phyloP scores from a whole-genome alignment of 2,329 filamentous ascomycete genomes.

The Aspergillus neotritici region DNA sequence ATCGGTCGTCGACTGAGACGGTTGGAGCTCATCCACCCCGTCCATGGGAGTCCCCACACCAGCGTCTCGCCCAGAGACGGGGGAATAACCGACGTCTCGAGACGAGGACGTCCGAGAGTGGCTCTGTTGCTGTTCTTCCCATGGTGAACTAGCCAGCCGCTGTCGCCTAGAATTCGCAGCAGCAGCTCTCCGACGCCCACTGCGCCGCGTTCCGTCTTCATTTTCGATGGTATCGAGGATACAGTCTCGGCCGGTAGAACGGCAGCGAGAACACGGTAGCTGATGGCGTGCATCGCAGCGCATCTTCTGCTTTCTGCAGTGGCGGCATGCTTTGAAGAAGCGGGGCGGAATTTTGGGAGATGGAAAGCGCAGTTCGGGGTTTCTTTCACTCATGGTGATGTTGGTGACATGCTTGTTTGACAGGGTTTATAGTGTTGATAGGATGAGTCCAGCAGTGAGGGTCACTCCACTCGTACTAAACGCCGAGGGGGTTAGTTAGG shows the following conservation, averaged over 20 bases:
- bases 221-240: slow-evolving; percentile 28
- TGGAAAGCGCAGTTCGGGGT: slow-evolving; percentile 24
- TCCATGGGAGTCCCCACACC: slow-evolving; percentile 19
- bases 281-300: slow-evolving; percentile 19
- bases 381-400: slow-evolving; percentile 21
- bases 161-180: too few species aligned
- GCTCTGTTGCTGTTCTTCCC: slow-evolving; percentile 11
- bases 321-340: slow-evolving; percentile 33
- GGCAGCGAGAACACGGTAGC: slow-evolving; percentile 32
- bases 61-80: slow-evolving; percentile 15
- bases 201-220: slow-evolving; percentile 17
- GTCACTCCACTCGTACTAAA: too few species aligned
- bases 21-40: slow-evolving; percentile 12
- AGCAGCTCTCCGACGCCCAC: slow-evolving; percentile 20
- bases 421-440: too few species aligned
- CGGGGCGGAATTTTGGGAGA: slow-evolving; percentile 27
- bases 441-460: too few species aligned
- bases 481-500: too few species aligned
- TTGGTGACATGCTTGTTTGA: too few species aligned
- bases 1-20: slow-evolving; percentile 21
- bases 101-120: slow-evolving; percentile 21
- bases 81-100: slow-evolving; percentile 24
- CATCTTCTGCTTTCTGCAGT: slow-evolving; percentile 6
- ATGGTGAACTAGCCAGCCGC: slow-evolving; percentile 6
- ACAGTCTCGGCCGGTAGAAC: slow-evolving; percentile 29